Base-by-base conservation (phyloP, 768 basidiomycete species). In the Mycena rosella region DNA sequence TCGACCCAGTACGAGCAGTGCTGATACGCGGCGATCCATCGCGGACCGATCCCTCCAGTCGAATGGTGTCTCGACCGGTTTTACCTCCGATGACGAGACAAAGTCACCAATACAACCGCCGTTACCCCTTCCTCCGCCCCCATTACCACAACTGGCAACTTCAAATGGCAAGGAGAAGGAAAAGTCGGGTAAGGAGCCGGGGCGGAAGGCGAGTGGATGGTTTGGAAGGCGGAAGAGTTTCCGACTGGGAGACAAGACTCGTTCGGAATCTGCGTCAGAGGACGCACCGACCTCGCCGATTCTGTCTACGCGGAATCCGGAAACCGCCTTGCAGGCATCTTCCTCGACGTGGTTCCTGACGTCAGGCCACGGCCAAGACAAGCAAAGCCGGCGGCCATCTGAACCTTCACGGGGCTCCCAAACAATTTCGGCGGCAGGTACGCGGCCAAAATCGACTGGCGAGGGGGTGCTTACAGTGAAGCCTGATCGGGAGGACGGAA, bases 161-260 rank as follows among this genome's bases (percentile, higher is more conserved):
- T 34, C 73, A 62, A 70, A 65, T 27, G 67, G 74, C 67, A 82
- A 81, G 73, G 82, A 80, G 73, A 76, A 77, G 74, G 72, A 84
- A 73, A 73, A 81, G 74, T 14, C 55, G 13, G 38, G 30, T 45
- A 68, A 55, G 44, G 67, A 72, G 45, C 70, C 81, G 17, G 82
- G 81, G 47, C 81, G 81, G 61, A 85, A 84, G 70, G 69, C 80
- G 18, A 80, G 81, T 40, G 68, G 73, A 5, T 90, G 88, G 88
- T 88, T 88, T 70, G 72, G 75, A 32, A 86, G 85, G 74, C 82
- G 87, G 57, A 88, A 85, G 76, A 88, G 85, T 71, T 74, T 86
- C 64, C 78, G 79, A 56, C 40, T 80, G 32, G 75, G 74, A 17
- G 79, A 85, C 26, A 82, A 82, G 61, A 47, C 63, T 44, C 69